A percentile compares a stretch with the other conserved stretches of the same genome.
Evolutionary conservation across 2,329 filamentous ascomycete species (phyloP).

Genomic region (Hymenoscyphus repandus): DNA sequence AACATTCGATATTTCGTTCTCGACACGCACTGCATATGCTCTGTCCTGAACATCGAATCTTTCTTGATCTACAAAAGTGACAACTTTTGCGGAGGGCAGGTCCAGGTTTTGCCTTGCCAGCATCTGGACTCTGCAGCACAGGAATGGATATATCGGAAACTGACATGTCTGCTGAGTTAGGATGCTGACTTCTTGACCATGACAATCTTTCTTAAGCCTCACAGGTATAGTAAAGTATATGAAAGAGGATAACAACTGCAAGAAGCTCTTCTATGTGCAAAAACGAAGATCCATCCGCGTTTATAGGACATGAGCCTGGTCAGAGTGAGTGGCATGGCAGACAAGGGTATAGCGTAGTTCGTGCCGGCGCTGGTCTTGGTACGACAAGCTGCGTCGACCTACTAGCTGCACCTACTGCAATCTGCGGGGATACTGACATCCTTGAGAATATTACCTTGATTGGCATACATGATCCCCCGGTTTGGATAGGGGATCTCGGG

Average conservation of each 20-base stretch:
- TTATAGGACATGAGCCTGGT: background rate
- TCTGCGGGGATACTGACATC: too few relatives aligned
- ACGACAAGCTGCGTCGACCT: background rate
- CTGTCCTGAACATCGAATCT: slow-evolving; percentile 7
- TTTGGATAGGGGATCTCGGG: background rate
- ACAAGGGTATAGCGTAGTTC: background rate
- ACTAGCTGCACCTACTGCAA: too few relatives aligned
- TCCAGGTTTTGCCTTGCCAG: background rate
- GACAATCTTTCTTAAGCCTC: background rate
- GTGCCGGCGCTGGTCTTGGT: background rate
- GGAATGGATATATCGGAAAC: background rate
- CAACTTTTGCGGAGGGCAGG: slow-evolving; percentile 4
- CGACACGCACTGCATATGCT: slow-evolving; percentile 5
- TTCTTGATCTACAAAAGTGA: slow-evolving; percentile 5
- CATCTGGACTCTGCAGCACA: background rate
- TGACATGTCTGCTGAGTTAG: background rate
- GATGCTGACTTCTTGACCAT: background rate
- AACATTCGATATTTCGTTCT: slow-evolving; percentile 5
- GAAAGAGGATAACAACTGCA: background rate
- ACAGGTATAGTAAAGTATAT: background rate
- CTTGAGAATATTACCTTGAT: too few relatives aligned
- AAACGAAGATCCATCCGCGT: background rate
- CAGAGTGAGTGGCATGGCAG: background rate
- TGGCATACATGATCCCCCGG: background rate
- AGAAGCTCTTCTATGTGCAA: background rate